Evolutionary conservation across 2,329 filamentous ascomycete species (phyloP).

Genomic region (Nigrospora sphaerica): DNA sequence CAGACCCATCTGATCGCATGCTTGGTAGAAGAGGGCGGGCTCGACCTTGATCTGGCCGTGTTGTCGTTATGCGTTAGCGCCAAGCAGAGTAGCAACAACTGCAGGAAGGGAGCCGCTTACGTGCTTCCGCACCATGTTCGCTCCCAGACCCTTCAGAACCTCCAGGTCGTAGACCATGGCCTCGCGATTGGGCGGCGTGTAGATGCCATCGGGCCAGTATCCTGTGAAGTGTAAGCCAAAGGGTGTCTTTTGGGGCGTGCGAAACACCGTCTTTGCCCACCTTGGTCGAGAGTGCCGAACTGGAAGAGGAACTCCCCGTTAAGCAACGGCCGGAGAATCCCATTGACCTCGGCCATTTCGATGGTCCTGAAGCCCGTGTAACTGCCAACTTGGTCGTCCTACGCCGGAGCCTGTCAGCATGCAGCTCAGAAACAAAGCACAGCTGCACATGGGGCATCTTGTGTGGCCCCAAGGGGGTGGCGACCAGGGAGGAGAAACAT

Average conservation of each 20-base stretch:
- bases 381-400: conserved; percentile 47
- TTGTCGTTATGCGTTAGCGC: not conserved
- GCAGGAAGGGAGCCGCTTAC: conserved; percentile 29
- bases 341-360: conserved; percentile 46
- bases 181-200: conserved; percentile 57
- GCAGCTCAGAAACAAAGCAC: no score
- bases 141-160: conserved; percentile 56
- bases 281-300: conserved; percentile 62
- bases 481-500: not conserved
- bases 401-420: not conserved
- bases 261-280: not conserved
- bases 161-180: conserved; percentile 63
- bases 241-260: not conserved
- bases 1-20: conserved; percentile 59
- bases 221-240: conserved; percentile 25
- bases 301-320: conserved; percentile 65
- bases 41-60: conserved; percentile 55
- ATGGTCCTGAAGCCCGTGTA: conserved; percentile 66
- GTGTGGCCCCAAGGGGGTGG: no score
- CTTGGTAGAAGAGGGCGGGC: conserved; percentile 58
- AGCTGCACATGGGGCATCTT: no score
- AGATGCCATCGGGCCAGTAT: conserved; percentile 64
- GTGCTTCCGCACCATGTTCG: conserved; percentile 67
- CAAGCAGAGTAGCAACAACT: not conserved
- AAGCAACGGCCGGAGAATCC: conserved; percentile 52